Base-by-base conservation (phyloP, 2,329 filamentous ascomycete species). In the Ophiocordyceps camponoti-rufipedis region DNA sequence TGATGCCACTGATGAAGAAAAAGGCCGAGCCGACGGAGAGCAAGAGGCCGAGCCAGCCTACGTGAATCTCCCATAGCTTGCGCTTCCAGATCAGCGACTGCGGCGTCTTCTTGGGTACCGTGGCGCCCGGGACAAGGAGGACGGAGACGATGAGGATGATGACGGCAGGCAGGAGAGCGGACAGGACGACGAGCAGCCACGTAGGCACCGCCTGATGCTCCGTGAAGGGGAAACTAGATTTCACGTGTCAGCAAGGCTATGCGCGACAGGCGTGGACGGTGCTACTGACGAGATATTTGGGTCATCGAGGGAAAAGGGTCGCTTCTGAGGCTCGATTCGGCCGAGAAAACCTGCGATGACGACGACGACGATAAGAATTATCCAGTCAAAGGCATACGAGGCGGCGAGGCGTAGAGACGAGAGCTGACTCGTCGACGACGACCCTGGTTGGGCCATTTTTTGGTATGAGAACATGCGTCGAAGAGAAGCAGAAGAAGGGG, bases 41-140 rank as follows among this genome's bases (percentile, higher is more conserved):
- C 1, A 71, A 84, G 3, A 94, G 70, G 0, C 88, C 88, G 55
- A 94, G 76, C 77, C 82, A 85, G 48, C 85, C 87, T 2, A 78
- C 78, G 58, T 95, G 86, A 59, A 85, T 78, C 61, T 95, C 88
- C 87, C 89, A 95, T 1, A 94, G 60, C 64, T 91, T 94, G 51
- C 85, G 74, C 57, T 75, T 76, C 79, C 85, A 87, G 41, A 88
- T 69, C 45, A 85, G 63, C 4, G 71, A 61, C 50, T 71, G 71
- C 2, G 83, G 77, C 0, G 80, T 79, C 18, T 72, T 70, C 40
- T 68, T 68, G 14, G 75, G 72, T 1, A 81, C 78, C 1, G 78
- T 80, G 6, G 75, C 71, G 4, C 83, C 85, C 1, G 86, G 86
- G 1, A 91, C 77, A 52, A 89, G 69, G 48, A 78, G 51, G 31